Conservation (phyloP, 192 early-diverging fungal species). For the Entophlyctis helioformis region DNA sequence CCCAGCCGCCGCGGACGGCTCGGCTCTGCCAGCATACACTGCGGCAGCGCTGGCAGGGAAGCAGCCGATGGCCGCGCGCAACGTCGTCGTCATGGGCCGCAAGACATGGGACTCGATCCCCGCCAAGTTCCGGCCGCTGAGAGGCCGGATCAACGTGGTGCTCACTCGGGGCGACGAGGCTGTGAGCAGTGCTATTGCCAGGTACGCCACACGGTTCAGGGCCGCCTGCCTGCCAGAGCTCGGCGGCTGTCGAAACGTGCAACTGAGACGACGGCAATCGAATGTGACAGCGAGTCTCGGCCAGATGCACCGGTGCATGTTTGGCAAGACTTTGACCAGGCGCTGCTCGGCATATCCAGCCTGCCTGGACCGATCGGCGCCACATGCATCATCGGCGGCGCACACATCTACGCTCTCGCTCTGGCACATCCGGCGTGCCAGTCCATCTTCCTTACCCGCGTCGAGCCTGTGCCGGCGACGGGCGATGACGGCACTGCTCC, state of each 20-base stretch:
- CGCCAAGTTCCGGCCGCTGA: slow-evolving; percentile 63
- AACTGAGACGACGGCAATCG: neutral
- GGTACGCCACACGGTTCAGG: neutral
- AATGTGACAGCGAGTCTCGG: neutral
- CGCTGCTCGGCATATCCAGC: slow-evolving; percentile 40
- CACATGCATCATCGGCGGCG: slow-evolving; percentile 77
- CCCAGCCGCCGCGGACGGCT: neutral
- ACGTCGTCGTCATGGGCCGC: slow-evolving; percentile 90
- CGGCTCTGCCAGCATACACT: neutral
- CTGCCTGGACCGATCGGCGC: slow-evolving; percentile 19
- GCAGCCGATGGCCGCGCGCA: slow-evolving; percentile 17
- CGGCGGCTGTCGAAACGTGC: neutral
- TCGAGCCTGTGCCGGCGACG: no score
- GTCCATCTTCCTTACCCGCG: slow-evolving; percentile 58
- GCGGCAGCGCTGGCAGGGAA: slow-evolving; percentile 1
- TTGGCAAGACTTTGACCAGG: slow-evolving; percentile 33
- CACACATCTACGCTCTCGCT: slow-evolving; percentile 58
- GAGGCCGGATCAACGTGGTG: slow-evolving; percentile 70
- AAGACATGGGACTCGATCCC: slow-evolving; percentile 92
- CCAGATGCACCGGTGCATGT: slow-evolving; percentile 6
- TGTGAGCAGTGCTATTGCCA: slow-evolving; percentile 2
- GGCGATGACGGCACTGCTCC: no score
- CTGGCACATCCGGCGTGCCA: slow-evolving; percentile 40
- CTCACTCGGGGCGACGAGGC: slow-evolving; percentile 47
- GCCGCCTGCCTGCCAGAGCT: neutral